phyloP scores from a whole-genome alignment of 257 asterid species.

The Solanum commersonii region DNA sequence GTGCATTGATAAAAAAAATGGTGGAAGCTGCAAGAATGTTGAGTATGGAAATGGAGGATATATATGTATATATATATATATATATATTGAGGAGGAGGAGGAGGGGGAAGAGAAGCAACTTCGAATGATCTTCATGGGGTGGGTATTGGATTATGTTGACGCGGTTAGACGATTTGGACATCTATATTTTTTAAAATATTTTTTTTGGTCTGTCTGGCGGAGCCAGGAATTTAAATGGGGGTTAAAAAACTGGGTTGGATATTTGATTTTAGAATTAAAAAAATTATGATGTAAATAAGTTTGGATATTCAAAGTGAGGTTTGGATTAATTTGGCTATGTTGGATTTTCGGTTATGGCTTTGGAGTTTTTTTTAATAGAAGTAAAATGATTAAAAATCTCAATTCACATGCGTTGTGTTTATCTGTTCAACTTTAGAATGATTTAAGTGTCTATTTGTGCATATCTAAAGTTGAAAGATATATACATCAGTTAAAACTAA shows the following conservation, averaged over 20 bases:
- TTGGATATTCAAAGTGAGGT: background rate
- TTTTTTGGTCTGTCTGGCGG: accelerated
- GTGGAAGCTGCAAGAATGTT: background rate
- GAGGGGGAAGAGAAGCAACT: background rate
- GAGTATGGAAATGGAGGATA: background rate
- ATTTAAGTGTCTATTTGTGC: no score
- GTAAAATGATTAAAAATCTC: no score
- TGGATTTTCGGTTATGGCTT: background rate
- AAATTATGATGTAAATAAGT: background rate
- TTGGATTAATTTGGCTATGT: background rate
- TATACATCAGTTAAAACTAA: no score
- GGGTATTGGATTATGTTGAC: background rate
- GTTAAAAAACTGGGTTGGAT: background rate
- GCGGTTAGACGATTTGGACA: constrained; percentile 9
- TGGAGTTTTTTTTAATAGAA: background rate
- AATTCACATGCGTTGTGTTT: no score
- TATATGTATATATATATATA: background rate
- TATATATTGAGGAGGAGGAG: background rate
- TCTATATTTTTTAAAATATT: background rate
- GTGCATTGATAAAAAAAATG: background rate
- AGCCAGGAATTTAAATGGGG: background rate
- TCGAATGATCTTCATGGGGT: background rate
- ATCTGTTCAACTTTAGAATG: background rate
- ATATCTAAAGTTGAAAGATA: no score
- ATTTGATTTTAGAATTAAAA: background rate